Evolutionary conservation across 2,329 filamentous ascomycete species (phyloP), one percentile per base, ranked within the genome.

Genomic region (Bipolaris bicolor): DNA sequence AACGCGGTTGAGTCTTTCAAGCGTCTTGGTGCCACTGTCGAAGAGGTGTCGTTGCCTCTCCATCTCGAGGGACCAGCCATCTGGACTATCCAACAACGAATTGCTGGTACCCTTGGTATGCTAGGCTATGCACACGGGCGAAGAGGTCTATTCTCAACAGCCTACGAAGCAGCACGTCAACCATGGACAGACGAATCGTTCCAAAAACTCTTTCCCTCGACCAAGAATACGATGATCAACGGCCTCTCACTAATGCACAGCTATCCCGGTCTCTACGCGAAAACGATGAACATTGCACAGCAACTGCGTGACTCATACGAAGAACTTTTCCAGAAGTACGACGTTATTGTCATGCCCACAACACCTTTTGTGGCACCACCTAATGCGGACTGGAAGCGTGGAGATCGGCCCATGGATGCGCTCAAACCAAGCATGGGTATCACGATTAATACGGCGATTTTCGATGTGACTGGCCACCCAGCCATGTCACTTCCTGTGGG

Each of bases 131-230:
- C 65, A 24, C 65, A 67, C 44, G 65, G 65, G 18, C 60, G 64
- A 31, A 52, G 65, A 56, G 64, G 64, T 9, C 49, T 68, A 3
- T 67, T 68, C 18, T 66, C 64, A 26, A 66, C 61, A 29, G 66
- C 57, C 24, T 69, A 57, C 31, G 81, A 85, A 60, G 70, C 76
- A n/a, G 78, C 77, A 1, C 75, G 81, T 6, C 76, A 81, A 0
- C 81, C 81, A 0, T 83, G 80, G 80, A 81, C 77, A 0, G 69
- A 79, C 13, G 72, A 78, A n/a, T 77, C 76, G 48, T 84, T 84
- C 58, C 74, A 80, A 45, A 80, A 80, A 48, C 69, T 82, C 0
- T 82, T 82, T 62, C 81, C 76, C 0, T 70, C 68, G 0, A 69
- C 82, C 0, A 82, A 82, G 52, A 83, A 83, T 57, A 81, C 80